Evolutionary conservation across 768 basidiomycete species (phyloP), one percentile per base, ranked within the genome.

Genomic region (Imleria badia): DNA sequence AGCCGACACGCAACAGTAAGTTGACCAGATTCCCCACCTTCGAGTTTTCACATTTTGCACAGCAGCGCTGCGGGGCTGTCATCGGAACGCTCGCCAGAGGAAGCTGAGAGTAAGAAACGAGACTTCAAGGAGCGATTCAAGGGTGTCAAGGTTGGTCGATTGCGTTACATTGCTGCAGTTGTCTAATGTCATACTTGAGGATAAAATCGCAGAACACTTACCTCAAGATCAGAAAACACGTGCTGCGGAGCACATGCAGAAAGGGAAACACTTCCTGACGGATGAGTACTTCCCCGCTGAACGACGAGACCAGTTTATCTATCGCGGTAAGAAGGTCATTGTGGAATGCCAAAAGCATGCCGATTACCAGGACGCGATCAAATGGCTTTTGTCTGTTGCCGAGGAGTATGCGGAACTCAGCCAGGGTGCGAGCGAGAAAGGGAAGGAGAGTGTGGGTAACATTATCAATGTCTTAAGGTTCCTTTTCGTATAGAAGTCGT

Each of bases 211-310:
- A 40, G 84, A 87, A 29, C 81, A 76, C 40, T 76, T 92, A 38
- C 85, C 90, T 1, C 80, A 87, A 47, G 78, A 88, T 59, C 86
- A 89, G 58, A 85, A 84, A 56, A 82, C 85, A 11, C 72, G 66
- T 13, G 80, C 75, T 0, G 69, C 76, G 33, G 81, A 86, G 8
- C 75, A 85, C 13, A 46, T 77, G 41, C 80, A 89, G 43, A 78
- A 80, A 15, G 79, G 83, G 23, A 83, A 82, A 65, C 77, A 85
- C 31, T 89, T 91, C 70, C 61, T 97, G 48, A 72, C 74, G 15
- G 91, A 94, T 45, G 90, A 95, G 36, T 89, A 87, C 61, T 94
- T 97, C 79, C 94, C 95, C 0, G 78, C 88, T 61, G 94, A 94
- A 71, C 78, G 96, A 20, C 81, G 92, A 22, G 92, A 96, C 50